Conservation (phyloP, 2,329 filamentous ascomycete genomes). For the Cercospora sp. region DNA sequence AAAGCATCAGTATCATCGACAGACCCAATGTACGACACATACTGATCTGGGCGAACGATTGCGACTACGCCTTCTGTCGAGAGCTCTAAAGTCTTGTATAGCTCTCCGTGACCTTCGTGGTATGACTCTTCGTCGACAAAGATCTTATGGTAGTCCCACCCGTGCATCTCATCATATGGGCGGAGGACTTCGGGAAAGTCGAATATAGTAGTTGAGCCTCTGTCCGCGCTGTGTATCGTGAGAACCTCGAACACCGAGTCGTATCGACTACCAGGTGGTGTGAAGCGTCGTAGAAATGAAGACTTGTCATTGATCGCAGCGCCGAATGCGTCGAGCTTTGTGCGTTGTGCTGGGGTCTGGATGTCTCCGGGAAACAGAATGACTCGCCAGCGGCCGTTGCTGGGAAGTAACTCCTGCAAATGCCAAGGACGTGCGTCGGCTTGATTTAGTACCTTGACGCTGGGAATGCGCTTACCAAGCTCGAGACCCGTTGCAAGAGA, state of each 20-base stretch:
- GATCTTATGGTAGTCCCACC: conserved; percentile 40
- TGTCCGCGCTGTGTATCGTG: conserved; percentile 58
- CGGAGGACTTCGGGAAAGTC: conserved; percentile 47
- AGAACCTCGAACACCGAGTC: conserved; percentile 58
- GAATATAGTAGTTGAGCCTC: conserved; percentile 47
- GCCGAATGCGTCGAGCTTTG: conserved; percentile 25
- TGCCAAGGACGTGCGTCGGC: conserved; percentile 20
- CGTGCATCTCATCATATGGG: conserved; percentile 39
- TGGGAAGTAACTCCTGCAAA: conserved; percentile 23
- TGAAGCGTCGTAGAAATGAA: conserved; percentile 29
- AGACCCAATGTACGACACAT: conserved; percentile 49
- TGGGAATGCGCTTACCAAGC: conserved; percentile 21
- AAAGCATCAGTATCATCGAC: too few species aligned
- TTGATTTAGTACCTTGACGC: conserved; percentile 22
- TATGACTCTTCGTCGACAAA: conserved; percentile 48
- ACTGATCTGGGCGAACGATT: conserved; percentile 64
- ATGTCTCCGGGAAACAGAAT: conserved; percentile 27
- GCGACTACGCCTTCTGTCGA: conserved; percentile 57
- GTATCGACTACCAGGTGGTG: conserved; percentile 40
- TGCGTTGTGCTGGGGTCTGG: conserved; percentile 43
- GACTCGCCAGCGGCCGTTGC: conserved; percentile 27
- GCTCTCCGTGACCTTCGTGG: conserved; percentile 44
- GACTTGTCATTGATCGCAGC: not conserved
- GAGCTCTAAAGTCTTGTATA: conserved; percentile 61
- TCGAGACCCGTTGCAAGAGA: conserved; percentile 18